A percentile compares a stretch with the other conserved stretches of the same genome.
Conservation (phyloP, 805 yeast species). For the Barnettozyma sucrosica region DNA sequence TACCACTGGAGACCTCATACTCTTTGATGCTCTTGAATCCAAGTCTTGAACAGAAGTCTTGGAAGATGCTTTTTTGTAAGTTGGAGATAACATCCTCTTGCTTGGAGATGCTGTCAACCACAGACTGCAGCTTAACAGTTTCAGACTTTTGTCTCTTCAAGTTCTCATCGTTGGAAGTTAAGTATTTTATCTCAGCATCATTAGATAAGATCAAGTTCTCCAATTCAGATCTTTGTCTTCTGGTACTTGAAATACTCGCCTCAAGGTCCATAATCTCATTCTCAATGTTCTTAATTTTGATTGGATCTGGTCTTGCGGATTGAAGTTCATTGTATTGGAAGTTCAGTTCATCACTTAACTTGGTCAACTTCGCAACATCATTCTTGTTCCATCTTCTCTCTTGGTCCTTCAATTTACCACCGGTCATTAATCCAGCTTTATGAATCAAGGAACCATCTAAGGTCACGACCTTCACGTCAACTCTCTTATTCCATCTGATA, state of each 20-base stretch:
- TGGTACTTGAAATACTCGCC: constrained; percentile 37
- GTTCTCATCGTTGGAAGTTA: constrained; percentile 31
- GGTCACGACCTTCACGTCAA: constrained; percentile 66
- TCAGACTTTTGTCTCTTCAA: constrained; percentile 23
- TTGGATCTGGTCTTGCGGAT: constrained; percentile 43
- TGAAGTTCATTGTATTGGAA: constrained; percentile 38
- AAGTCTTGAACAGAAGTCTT: constrained; percentile 47
- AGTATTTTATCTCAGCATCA: constrained; percentile 47
- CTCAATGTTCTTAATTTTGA: constrained; percentile 49
- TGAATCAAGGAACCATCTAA: constrained; percentile 82
- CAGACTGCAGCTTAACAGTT: constrained; percentile 19
- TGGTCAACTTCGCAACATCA: constrained; percentile 49
- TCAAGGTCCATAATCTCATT: constrained; percentile 50
- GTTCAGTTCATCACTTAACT: constrained; percentile 45
- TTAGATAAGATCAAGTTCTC: constrained; percentile 42
- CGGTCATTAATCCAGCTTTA: constrained; percentile 87
- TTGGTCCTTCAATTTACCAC: constrained; percentile 58
- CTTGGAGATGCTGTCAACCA: constrained; percentile 23
- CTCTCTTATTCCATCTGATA: constrained; percentile 59
- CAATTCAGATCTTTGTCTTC: constrained; percentile 38
- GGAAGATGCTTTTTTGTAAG: constrained; percentile 42
- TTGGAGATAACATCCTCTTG: constrained; percentile 27
- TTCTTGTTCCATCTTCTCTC: constrained; percentile 70
- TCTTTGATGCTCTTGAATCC: constrained; percentile 54
- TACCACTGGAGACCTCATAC: constrained; percentile 67